Base-by-base conservation (phyloP, 768 basidiomycete genomes). In the Kwoniella dejecticola region DNA sequence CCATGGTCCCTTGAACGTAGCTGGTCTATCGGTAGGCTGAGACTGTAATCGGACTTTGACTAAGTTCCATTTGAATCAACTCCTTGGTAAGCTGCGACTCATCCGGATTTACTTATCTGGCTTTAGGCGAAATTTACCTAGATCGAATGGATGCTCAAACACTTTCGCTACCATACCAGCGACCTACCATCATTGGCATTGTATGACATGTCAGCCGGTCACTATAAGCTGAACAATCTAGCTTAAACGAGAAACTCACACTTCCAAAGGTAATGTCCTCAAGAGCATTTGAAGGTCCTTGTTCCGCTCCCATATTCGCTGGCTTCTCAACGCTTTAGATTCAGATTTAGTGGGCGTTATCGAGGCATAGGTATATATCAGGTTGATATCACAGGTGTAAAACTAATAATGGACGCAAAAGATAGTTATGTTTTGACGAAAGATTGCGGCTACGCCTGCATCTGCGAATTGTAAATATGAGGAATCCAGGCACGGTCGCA, bases 21-120 rank as follows among this genome's bases (percentile, higher is more conserved):
- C 81, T 13, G 84, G 81, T 10, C 84, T 80, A 63, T 89, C 86
- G 55, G 94, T 82, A 12, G 94, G 87, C 72, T 97, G 95, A 1
- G 90, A 85, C 78, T 98, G 95, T 42, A 98, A 83, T 49, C 94
- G 85, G 60, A 96, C 94, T 81, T 96, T 97, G 57, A 91, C 79
- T 79, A 53, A 21, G 23, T 12, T 26, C 33, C 11, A 23, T 31
- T 19, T 45, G 17, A 46, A n/a, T n/a, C n/a, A n/a, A n/a, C n/a
- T n/a, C 7, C 17, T 8, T 5, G n/a, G 19, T 11, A 61, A 36
- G 21, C 13, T 19, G 49, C 19, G 5, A 11, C 24, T 11, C 40
- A 30, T 47, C 15, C 23, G 17, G 19, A 17, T 11, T 38, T 6
- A n/a, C 2, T 6, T 3, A 13, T 12, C 27, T 1, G 8, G 0